phyloP scores from a whole-genome alignment of 768 basidiomycete species.

The Psilocybe sp. region DNA sequence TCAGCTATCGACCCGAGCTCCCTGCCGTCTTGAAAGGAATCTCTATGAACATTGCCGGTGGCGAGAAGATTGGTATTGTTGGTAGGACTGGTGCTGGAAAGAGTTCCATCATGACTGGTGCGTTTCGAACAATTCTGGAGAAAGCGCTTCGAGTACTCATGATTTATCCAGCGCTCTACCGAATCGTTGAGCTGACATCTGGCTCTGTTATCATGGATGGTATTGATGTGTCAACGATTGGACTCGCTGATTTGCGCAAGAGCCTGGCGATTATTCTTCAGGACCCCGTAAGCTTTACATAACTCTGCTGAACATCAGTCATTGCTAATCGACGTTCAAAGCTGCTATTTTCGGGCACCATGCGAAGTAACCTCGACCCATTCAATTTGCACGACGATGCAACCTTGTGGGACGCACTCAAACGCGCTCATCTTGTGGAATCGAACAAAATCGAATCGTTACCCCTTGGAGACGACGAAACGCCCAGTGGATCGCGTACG shows the following conservation, averaged over 20 bases:
- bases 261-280: slow-evolving; percentile 81
- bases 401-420: slow-evolving; percentile 83
- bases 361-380: slow-evolving; percentile 88
- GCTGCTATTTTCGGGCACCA: slow-evolving; percentile 66
- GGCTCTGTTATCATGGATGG: slow-evolving; percentile 81
- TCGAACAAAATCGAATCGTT: slow-evolving; percentile 30
- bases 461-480: slow-evolving; percentile 23
- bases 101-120: slow-evolving; percentile 81
- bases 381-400: slow-evolving; percentile 80
- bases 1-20: slow-evolving; percentile 86
- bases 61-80: slow-evolving; percentile 92
- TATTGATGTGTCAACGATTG: slow-evolving; percentile 80
- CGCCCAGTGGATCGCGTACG: slow-evolving; percentile 39
- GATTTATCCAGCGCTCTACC: slow-evolving; percentile 58
- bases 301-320: slow-evolving; percentile 6
- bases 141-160: background rate
- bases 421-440: slow-evolving; percentile 80
- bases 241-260: slow-evolving; percentile 68
- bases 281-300: slow-evolving; percentile 54
- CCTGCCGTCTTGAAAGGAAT: slow-evolving; percentile 85
- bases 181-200: slow-evolving; percentile 75
- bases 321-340: slow-evolving; percentile 8
- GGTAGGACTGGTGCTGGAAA: slow-evolving; percentile 90
- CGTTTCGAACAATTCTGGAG: slow-evolving; percentile 10
- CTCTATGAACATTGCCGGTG: slow-evolving; percentile 62